These are phyloP conservation scores for Tylopilus felleus DNA, from an alignment of 768 basidiomycete genomes.

Conservation along the genomic window DNA sequence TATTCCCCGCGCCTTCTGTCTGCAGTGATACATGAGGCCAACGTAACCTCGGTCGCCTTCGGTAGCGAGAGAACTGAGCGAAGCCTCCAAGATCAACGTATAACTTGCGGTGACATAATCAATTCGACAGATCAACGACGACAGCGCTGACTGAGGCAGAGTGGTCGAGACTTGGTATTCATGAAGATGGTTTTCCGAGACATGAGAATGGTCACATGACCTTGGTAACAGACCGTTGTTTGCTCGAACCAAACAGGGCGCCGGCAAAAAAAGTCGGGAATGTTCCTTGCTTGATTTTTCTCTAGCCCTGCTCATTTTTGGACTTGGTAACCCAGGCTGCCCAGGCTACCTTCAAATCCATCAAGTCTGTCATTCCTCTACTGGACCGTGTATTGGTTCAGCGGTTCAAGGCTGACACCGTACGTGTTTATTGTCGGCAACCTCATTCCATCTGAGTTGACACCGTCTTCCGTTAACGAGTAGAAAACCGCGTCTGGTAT, in stretches of 20 bases:
- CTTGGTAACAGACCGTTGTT: slow-evolving; percentile 13
- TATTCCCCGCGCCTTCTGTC: background rate
- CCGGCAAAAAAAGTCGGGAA: slow-evolving; percentile 18
- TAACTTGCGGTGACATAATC: background rate
- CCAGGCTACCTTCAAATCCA: slow-evolving; percentile 93
- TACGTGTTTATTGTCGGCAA: slow-evolving; percentile 38
- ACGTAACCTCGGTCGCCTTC: background rate
- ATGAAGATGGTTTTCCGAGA: background rate
- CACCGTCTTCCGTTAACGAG: background rate
- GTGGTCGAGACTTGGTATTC: background rate
- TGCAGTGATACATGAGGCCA: background rate
- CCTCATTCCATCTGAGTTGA: background rate
- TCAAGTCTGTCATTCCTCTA: slow-evolving; percentile 85
- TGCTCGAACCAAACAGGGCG: slow-evolving; percentile 26
- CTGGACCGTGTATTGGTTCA: slow-evolving; percentile 97
- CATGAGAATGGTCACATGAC: slow-evolving; percentile 24
- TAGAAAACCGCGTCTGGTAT: slow-evolving; percentile 98
- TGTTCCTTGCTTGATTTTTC: slow-evolving; percentile 11
- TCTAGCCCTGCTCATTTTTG: slow-evolving; percentile 26
- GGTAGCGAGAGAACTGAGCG: background rate
- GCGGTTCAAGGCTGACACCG: slow-evolving; percentile 94
- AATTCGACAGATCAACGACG: background rate
- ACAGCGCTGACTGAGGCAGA: background rate
- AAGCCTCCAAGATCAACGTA: background rate
- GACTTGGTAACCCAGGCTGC: slow-evolving; percentile 50